phyloP scores from a whole-genome alignment of 225 moss, liverwort and hornwort genomes.

The Polytrichum commune region DNA sequence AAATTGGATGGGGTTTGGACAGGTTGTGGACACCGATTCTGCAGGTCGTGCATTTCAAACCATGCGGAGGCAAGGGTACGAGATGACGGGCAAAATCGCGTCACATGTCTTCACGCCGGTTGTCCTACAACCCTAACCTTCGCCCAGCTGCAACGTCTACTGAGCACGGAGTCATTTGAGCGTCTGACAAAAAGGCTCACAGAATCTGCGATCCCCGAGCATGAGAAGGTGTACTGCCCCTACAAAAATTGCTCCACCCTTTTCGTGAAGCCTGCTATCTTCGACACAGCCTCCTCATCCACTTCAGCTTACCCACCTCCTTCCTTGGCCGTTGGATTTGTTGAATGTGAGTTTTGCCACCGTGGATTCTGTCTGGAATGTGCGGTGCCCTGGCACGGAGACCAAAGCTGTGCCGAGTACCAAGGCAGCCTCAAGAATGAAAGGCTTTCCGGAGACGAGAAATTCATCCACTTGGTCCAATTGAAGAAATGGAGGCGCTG shows the following conservation, averaged over 20 bases:
- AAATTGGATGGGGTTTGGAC: constrained; percentile 2
- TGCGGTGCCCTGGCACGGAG: constrained; percentile 35
- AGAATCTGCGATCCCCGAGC: constrained; percentile 33
- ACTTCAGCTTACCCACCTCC: background rate
- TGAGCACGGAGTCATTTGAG: constrained; percentile 21
- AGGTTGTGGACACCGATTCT: constrained; percentile 40
- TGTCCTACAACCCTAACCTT: constrained; percentile 12
- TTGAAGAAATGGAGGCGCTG: constrained; percentile 31
- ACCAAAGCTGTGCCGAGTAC: constrained; percentile 28
- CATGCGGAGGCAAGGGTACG: constrained; percentile 34
- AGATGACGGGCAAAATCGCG: constrained; percentile 18
- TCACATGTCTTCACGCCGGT: constrained; percentile 26
- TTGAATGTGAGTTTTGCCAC: constrained; percentile 32
- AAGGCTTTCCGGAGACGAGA: constrained; percentile 23
- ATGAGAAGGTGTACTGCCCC: constrained; percentile 39
- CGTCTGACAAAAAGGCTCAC: constrained; percentile 35
- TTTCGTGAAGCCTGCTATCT: constrained; percentile 23
- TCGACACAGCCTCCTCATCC: background rate
- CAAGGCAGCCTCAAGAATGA: constrained; percentile 16
- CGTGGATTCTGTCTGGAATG: constrained; percentile 43
- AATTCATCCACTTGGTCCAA: constrained; percentile 26
- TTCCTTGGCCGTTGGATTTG: constrained; percentile 11
- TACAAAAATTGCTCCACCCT: constrained; percentile 36
- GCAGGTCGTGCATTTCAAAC: constrained; percentile 25
- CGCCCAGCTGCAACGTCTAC: constrained; percentile 21